A percentile compares a stretch with the other conserved stretches of the same genome.
phyloP scores from a whole-genome alignment of 2,329 filamentous ascomycete species.

The Pseudocercospora cruenta region DNA sequence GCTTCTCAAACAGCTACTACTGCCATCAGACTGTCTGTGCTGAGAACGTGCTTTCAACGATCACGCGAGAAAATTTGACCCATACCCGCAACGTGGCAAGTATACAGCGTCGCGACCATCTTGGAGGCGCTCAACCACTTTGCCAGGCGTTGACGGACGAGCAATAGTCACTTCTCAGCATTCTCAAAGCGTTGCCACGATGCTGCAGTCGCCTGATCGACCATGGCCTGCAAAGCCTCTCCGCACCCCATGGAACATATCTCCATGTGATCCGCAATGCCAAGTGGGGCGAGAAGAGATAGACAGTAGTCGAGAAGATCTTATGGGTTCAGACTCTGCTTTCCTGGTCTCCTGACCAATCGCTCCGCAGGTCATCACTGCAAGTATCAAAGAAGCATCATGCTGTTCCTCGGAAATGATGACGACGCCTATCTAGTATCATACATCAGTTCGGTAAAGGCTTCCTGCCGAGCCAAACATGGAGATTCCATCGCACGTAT shows the following conservation, averaged over 20 bases:
- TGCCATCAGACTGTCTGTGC: background rate
- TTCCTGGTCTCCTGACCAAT: background rate
- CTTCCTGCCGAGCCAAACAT: constrained; percentile 10
- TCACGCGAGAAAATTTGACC: background rate
- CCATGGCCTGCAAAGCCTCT: background rate
- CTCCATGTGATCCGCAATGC: background rate
- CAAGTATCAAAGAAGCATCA: background rate
- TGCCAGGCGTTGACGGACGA: background rate
- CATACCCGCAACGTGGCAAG: background rate
- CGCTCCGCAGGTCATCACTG: background rate
- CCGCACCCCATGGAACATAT: background rate
- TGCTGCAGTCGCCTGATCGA: background rate
- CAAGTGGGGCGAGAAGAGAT: background rate
- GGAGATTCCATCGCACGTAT: constrained; percentile 8
- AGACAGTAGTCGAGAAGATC: background rate
- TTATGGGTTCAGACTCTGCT: background rate
- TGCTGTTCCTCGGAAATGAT: too few species aligned
- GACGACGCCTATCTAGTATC: background rate
- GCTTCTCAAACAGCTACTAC: background rate
- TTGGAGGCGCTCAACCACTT: constrained; percentile 6
- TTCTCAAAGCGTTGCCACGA: background rate
- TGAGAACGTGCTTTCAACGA: background rate
- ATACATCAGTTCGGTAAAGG: constrained; percentile 8
- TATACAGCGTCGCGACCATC: background rate
- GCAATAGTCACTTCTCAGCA: background rate